Conservation (phyloP, 2,329 filamentous ascomycete genomes). For the Elsinoe australis region DNA sequence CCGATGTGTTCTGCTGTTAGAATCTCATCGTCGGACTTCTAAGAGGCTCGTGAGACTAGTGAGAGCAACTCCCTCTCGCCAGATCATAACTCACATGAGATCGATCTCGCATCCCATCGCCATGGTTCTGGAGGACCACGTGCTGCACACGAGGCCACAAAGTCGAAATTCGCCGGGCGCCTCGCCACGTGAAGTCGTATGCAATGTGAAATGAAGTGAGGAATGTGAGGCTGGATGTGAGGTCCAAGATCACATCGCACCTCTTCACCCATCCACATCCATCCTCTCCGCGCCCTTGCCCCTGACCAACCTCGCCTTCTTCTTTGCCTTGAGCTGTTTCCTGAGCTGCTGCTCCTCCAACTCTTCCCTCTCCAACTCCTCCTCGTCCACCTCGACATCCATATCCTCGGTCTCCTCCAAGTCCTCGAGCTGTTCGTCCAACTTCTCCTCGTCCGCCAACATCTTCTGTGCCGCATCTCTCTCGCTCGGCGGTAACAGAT, state of each 20-base stretch:
- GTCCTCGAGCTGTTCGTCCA: constrained; percentile 28
- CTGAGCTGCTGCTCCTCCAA: constrained; percentile 28
- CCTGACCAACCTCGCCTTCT: constrained; percentile 40
- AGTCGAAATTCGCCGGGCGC: constrained; percentile 12
- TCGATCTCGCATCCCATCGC: too few relatives aligned
- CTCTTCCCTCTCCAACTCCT: constrained; percentile 32
- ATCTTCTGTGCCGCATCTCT: constrained; percentile 40
- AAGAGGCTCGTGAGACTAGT: too few relatives aligned
- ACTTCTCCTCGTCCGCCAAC: constrained; percentile 51
- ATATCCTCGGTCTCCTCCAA: constrained; percentile 35
- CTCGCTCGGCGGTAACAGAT: constrained; percentile 64
- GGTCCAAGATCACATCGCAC: neutral
- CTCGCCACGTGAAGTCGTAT: constrained; percentile 11
- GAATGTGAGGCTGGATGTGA: too few relatives aligned
- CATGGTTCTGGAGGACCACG: too few relatives aligned
- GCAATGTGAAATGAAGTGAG: neutral
- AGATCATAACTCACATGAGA: too few relatives aligned
- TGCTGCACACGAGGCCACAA: too few relatives aligned
- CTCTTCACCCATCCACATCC: constrained; percentile 31
- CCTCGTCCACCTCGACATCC: constrained; percentile 38
- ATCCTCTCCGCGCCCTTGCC: constrained; percentile 38
- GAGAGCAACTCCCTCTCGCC: too few relatives aligned
- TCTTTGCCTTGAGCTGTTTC: constrained; percentile 38
- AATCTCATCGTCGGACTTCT: too few relatives aligned
- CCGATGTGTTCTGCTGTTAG: too few relatives aligned